Conservation (phyloP, 139 green algal species). For the Limnomonas spitsbergensis region DNA sequence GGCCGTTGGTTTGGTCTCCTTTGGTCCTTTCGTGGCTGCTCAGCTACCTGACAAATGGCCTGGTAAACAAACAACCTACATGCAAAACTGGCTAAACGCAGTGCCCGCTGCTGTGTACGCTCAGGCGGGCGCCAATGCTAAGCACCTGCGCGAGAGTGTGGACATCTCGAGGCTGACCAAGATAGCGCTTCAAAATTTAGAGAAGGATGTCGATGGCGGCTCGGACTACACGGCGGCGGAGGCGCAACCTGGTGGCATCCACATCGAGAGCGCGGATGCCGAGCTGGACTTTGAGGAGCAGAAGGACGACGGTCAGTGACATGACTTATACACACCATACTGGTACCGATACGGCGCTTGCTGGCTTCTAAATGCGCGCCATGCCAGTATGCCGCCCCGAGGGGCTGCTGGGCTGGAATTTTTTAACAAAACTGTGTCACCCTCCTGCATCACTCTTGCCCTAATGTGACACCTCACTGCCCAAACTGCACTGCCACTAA, state of each 20-base stretch:
- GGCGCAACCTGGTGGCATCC: conserved; percentile 61
- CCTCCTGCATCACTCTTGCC: no score
- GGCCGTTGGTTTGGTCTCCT: no score
- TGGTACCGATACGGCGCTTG: no score
- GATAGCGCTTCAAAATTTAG: conserved; percentile 75
- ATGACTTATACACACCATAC: no score
- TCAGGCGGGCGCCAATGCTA: conserved; percentile 14
- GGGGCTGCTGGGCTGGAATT: neutral
- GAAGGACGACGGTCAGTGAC: conserved; percentile 48
- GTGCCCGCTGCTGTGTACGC: no score
- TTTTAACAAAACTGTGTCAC: neutral
- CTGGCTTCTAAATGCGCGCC: no score
- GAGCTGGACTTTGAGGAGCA: conserved; percentile 83
- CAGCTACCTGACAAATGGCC: no score
- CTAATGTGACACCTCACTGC: no score
- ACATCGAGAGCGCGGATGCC: conserved; percentile 69
- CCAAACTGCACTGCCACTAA: no score
- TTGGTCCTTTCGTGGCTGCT: no score
- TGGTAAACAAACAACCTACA: no score
- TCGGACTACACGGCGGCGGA: conserved; percentile 49
- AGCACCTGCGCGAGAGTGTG: conserved; percentile 52
- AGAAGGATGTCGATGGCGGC: conserved; percentile 54
- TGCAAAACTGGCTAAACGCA: no score
- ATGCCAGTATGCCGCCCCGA: neutral
- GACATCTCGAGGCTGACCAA: conserved; percentile 69